phyloP scores from a whole-genome alignment of 768 basidiomycete species.

The Tylopilus plumbeoviolaceoides region DNA sequence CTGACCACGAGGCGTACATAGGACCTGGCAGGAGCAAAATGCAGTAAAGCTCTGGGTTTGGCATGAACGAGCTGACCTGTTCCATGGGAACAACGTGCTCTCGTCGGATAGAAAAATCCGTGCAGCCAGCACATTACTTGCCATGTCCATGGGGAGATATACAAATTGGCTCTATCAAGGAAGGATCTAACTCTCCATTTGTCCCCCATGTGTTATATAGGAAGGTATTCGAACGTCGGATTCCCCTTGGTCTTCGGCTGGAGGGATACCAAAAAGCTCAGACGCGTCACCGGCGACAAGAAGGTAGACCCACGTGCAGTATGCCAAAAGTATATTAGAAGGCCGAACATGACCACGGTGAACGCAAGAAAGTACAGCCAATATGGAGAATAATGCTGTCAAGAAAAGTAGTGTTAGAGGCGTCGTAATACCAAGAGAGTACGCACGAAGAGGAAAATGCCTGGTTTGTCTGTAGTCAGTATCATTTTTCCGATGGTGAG shows the following conservation, averaged over 20 bases:
- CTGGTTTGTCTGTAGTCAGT: slow-evolving; percentile 17
- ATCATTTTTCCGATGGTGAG: neutral
- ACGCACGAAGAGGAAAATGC: slow-evolving; percentile 52
- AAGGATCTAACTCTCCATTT: slow-evolving; percentile 9
- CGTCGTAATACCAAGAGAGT: neutral
- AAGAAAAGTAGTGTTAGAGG: neutral
- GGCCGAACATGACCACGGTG: slow-evolving; percentile 61
- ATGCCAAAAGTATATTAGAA: slow-evolving; percentile 84
- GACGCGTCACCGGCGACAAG: no score
- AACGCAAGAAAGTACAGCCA: slow-evolving; percentile 89
- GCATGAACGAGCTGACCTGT: no score
- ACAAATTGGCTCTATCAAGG: no score
- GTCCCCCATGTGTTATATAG: slow-evolving; percentile 7
- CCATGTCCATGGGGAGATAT: no score
- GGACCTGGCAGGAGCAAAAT: no score
- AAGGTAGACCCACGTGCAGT: slow-evolving; percentile 59
- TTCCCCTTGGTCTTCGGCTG: slow-evolving; percentile 73
- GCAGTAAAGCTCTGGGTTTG: no score
- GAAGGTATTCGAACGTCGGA: slow-evolving; percentile 22
- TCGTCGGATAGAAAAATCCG: no score
- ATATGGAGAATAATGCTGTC: slow-evolving; percentile 74
- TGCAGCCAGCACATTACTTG: no score
- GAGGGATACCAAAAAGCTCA: neutral
- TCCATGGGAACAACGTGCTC: no score
- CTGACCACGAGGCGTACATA: no score